A percentile compares a stretch with the other conserved stretches of the same genome.
Evolutionary conservation across 2,329 filamentous ascomycete genomes (phyloP).

Genomic region (Calycina herbarum): DNA sequence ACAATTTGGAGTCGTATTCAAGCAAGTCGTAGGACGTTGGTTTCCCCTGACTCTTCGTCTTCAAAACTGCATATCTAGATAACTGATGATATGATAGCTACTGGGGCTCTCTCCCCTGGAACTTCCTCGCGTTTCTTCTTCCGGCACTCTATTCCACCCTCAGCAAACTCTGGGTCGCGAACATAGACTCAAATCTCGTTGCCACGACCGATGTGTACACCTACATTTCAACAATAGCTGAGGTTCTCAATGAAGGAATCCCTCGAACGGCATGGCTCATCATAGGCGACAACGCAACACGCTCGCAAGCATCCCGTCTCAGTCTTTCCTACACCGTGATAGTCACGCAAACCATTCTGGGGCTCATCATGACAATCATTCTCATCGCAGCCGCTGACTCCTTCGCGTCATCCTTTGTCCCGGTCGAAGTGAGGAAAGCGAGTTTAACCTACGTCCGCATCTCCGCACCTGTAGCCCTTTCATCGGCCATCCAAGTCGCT

Average conservation of each 20-base stretch:
- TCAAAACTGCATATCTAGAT: neutral
- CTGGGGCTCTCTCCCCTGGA: conserved; percentile 60
- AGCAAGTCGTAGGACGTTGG: neutral
- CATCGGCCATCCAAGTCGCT: conserved; percentile 62
- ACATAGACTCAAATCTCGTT: conserved; percentile 62
- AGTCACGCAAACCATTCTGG: conserved; percentile 58
- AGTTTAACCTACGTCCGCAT: conserved; percentile 67
- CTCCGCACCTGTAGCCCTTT: conserved; percentile 60
- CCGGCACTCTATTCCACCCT: conserved; percentile 68
- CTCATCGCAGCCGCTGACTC: conserved; percentile 54
- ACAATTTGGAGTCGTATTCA: neutral
- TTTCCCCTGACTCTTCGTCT: neutral
- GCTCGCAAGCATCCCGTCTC: conserved; percentile 52
- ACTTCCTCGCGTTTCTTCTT: conserved; percentile 60
- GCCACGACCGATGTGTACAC: conserved; percentile 67
- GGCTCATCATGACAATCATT: conserved; percentile 58
- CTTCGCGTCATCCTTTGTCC: conserved; percentile 64
- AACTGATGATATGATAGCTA: conserved; percentile 43
- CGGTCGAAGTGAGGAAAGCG: conserved; percentile 52
- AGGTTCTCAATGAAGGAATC: conserved; percentile 72
- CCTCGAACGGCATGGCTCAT: conserved; percentile 67
- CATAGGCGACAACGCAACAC: conserved; percentile 63
- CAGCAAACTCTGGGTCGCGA: conserved; percentile 69
- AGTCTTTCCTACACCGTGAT: conserved; percentile 63
- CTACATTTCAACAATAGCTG: conserved; percentile 65